phyloP scores from a whole-genome alignment of 2,329 filamentous ascomycete genomes.

The Alternaria tenuissima region DNA sequence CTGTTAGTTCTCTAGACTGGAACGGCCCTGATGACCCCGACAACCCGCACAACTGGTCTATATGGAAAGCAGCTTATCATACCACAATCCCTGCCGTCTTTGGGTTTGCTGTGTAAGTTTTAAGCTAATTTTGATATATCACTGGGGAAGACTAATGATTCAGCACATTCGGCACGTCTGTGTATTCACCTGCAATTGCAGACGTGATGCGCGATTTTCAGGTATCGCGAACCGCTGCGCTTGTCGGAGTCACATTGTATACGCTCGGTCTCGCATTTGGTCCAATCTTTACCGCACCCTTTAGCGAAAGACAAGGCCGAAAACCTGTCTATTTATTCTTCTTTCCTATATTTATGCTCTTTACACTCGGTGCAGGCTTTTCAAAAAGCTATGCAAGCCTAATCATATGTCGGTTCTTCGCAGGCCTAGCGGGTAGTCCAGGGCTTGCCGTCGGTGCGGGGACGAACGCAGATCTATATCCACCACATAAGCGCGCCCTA shows the following conservation, averaged over 20 bases:
- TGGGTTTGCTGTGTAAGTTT: slow-evolving; percentile 48
- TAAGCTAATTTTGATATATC: background rate
- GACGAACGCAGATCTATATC: slow-evolving; percentile 53
- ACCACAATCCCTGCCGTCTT: slow-evolving; percentile 45
- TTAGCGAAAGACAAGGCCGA: slow-evolving; percentile 67
- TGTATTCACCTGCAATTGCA: slow-evolving; percentile 59
- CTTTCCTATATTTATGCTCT: slow-evolving; percentile 61
- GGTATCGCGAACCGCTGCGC: slow-evolving; percentile 62
- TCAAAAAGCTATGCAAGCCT: slow-evolving; percentile 61
- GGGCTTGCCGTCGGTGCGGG: slow-evolving; percentile 55
- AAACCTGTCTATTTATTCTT: slow-evolving; percentile 61
- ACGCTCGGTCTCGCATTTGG: slow-evolving; percentile 68
- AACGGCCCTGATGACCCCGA: slow-evolving; percentile 45
- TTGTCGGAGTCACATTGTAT: slow-evolving; percentile 68
- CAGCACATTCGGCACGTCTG: slow-evolving; percentile 64
- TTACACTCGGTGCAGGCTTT: slow-evolving; percentile 64
- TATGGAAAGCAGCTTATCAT: slow-evolving; percentile 43
- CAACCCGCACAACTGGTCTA: slow-evolving; percentile 53
- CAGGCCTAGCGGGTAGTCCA: slow-evolving; percentile 74
- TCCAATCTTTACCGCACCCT: slow-evolving; percentile 66
- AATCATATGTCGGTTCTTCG: slow-evolving; percentile 70
- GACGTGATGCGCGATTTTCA: slow-evolving; percentile 63
- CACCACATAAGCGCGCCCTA: slow-evolving; percentile 42
- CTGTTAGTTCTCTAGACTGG: slow-evolving; percentile 33
- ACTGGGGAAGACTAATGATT: background rate